Evolutionary conservation across 805 yeast species (phyloP).

Genomic region (Kodamaea leandrae): DNA sequence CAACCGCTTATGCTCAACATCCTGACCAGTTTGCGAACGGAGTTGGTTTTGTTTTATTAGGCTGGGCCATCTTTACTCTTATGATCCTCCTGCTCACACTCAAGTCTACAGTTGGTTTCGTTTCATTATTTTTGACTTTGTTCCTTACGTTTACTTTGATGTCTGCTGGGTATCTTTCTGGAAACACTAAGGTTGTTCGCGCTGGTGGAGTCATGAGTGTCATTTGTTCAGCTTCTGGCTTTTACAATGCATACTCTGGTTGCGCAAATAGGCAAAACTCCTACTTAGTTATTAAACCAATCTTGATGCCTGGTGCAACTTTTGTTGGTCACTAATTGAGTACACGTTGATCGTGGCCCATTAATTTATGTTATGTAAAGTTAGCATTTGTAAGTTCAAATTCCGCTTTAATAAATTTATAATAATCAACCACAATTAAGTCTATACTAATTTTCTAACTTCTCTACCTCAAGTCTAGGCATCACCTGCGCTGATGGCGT

Average conservation of each 20-base stretch:
- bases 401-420: too few relatives aligned
- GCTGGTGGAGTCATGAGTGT: constrained; percentile 27
- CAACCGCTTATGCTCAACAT: constrained; percentile 43
- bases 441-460: too few relatives aligned
- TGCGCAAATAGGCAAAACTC: constrained; percentile 24
- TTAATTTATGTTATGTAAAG: neutral
- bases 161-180: constrained; percentile 51
- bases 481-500: too few relatives aligned
- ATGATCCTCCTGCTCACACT: constrained; percentile 54
- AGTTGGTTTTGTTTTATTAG: constrained; percentile 55
- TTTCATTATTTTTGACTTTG: constrained; percentile 50
- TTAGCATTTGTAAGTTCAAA: too few relatives aligned
- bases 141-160: constrained; percentile 54
- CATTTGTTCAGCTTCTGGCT: constrained; percentile 23
- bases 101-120: constrained; percentile 49
- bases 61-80: constrained; percentile 65
- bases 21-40: constrained; percentile 46
- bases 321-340: too few relatives aligned
- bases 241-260: constrained; percentile 28
- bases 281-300: constrained; percentile 21
- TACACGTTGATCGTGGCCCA: neutral
- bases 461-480: too few relatives aligned
- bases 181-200: constrained; percentile 11
- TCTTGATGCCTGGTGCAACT: constrained; percentile 6
- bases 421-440: too few relatives aligned